Evolutionary conservation across 139 green algal species (phyloP).

Genomic region (Raphidocelis subcapitata): DNA sequence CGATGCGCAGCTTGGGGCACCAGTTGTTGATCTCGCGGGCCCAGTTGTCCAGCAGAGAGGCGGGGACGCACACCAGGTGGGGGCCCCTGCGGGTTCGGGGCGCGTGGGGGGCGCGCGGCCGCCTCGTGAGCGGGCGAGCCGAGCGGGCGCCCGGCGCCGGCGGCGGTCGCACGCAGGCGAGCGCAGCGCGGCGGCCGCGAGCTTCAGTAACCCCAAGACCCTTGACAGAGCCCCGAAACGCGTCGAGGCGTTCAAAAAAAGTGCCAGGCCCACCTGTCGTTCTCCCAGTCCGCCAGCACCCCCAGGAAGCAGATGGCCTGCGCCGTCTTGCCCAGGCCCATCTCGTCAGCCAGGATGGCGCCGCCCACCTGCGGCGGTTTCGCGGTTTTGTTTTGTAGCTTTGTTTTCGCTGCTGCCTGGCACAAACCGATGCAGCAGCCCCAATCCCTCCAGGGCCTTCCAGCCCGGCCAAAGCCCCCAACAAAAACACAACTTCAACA

Average conservation of each 20-base stretch:
- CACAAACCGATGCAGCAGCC: constrained; percentile 17
- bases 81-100: constrained; percentile 85
- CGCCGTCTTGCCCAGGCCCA: constrained; percentile 91
- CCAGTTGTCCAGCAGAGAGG: constrained; percentile 96
- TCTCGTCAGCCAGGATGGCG: constrained; percentile 92
- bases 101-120: background rate
- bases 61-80: constrained; percentile 96
- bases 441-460: too few relatives aligned
- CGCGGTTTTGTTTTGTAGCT: too few relatives aligned
- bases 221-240: too few relatives aligned
- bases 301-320: constrained; percentile 87
- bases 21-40: constrained; percentile 77
- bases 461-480: too few relatives aligned
- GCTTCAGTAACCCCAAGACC: too few relatives aligned
- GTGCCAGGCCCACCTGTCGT: constrained; percentile 12
- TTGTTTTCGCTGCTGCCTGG: constrained; percentile 1
- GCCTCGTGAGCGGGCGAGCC: constrained; percentile 1
- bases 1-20: constrained; percentile 65
- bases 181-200: too few relatives aligned
- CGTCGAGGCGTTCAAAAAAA: too few relatives aligned
- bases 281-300: constrained; percentile 26
- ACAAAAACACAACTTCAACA: background rate
- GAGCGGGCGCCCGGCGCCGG: too few relatives aligned
- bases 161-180: too few relatives aligned
- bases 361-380: constrained; percentile 52